These are phyloP conservation scores for Fusarium sp. DNA, from an alignment of 2,329 filamentous ascomycete genomes.

Conservation along the genomic window DNA sequence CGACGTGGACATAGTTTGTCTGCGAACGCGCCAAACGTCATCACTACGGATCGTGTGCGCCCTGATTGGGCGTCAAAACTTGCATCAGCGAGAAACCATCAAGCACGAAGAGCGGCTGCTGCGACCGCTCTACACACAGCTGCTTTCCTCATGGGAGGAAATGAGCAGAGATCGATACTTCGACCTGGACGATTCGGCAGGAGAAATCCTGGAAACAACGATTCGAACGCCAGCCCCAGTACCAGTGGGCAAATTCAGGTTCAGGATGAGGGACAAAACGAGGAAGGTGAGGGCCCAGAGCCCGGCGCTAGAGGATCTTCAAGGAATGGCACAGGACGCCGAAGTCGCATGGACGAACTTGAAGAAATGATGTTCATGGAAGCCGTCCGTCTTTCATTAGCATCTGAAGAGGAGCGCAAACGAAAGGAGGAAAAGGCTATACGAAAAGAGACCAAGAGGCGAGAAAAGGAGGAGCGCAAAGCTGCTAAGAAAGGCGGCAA, in stretches of 20 bases:
- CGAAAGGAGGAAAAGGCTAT: conserved; percentile 73
- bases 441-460: conserved; percentile 85
- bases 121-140: conserved; percentile 96
- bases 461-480: conserved; percentile 88
- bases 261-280: conserved; percentile 27
- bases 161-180: conserved; percentile 64
- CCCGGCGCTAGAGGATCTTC: conserved; percentile 42
- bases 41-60: conserved; percentile 92
- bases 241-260: conserved; percentile 49
- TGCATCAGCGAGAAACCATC: conserved; percentile 85
- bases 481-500: conserved; percentile 72
- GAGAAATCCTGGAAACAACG: conserved; percentile 63
- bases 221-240: conserved; percentile 49
- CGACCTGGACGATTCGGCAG: conserved; percentile 70
- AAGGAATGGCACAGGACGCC: conserved; percentile 49
- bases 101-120: conserved; percentile 88
- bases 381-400: conserved; percentile 91
- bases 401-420: conserved; percentile 92
- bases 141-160: conserved; percentile 87
- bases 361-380: conserved; percentile 99
- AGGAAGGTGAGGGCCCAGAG: conserved; percentile 45
- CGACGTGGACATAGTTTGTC: conserved; percentile 76
- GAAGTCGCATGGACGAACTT: conserved; percentile 82
- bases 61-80: conserved; percentile 97
- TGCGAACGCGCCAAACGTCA: conserved; percentile 85